Conservation (phyloP, 2,329 filamentous ascomycete species). For the Botrytis fragariae region DNA sequence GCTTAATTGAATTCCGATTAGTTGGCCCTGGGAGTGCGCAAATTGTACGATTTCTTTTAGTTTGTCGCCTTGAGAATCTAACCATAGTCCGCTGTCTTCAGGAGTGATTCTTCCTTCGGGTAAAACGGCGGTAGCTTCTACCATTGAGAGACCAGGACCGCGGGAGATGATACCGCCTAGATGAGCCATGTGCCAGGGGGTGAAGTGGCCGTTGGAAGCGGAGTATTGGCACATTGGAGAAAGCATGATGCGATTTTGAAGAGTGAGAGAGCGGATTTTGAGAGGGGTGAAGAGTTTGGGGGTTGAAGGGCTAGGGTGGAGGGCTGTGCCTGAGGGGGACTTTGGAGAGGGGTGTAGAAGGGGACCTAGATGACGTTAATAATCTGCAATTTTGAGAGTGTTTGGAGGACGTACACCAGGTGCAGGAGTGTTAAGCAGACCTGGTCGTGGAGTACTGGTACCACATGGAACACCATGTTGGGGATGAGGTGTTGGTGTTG, state of each 20-base stretch:
- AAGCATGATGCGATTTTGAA: constrained; percentile 67
- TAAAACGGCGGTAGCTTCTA: constrained; percentile 76
- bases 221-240: constrained; percentile 67
- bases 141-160: constrained; percentile 69
- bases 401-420: constrained; percentile 26
- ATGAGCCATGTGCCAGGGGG: constrained; percentile 79
- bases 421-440: constrained; percentile 32
- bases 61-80: constrained; percentile 71
- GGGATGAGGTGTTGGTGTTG: neutral
- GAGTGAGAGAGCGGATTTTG: constrained; percentile 47
- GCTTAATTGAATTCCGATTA: constrained; percentile 75
- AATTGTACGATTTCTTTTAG: constrained; percentile 72
- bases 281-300: constrained; percentile 48
- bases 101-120: constrained; percentile 81
- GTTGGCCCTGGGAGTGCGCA: constrained; percentile 73
- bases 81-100: constrained; percentile 77
- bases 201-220: constrained; percentile 68
- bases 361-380: constrained; percentile 27
- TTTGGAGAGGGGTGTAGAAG: constrained; percentile 50
- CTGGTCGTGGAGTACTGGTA: constrained; percentile 11
- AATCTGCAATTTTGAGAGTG: neutral
- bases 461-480: constrained; percentile 8
- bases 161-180: constrained; percentile 74
- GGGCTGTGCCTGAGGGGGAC: constrained; percentile 46
- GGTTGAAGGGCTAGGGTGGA: constrained; percentile 47